Evolutionary conservation across 139 green algal species (phyloP), one percentile per base, ranked within the genome.

Genomic region (Chlorella sp.): DNA sequence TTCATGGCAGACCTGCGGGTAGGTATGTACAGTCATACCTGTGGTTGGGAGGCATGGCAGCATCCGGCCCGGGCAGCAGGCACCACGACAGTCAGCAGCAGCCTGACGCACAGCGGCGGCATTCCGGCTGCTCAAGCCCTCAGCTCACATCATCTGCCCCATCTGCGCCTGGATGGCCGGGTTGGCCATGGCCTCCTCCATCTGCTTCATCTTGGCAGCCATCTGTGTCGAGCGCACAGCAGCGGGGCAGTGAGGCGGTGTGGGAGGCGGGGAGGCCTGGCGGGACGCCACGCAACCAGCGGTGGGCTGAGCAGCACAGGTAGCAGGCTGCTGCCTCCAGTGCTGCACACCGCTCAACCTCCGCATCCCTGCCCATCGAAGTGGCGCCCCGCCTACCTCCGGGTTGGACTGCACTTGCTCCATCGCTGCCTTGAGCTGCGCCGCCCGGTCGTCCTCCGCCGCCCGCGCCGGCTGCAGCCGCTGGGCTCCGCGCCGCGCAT

Each of bases 121-220:
- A 70, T n/a, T 34, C 26, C 22, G 22, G 24, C 26, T 68, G 60
- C 14, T 68, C 22, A 32, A 19, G 36, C 26, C 34, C 70, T 26
- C 70, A 22, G 0, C 77, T 54, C 38, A 77, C 88, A 80, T 87
- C 28, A 90, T 86, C 43, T 82, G 22, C 2, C 62, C 28, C 69
- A 92, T 85, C 67, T 85, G 76, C 1, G 70, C 51, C 75, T 85
- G 80, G 44, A 90, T 60, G 11, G 70, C 80, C 4, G 84, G 78
- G 80, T 90, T 87, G 44, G 89, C 73, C 88, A 91, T 89, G 3
- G 73, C 58, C 86, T 95, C 89, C 85, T 97, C 85, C 87, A 96
- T 92, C 51, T 87, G 70, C 73, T 92, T 81, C 87, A 95, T 88
- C 74, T 92, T 85, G 48, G 80, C 60, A 30, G 76, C 73, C 62